A percentile compares a stretch with the other conserved stretches of the same genome.
Evolutionary conservation across 306 rosid genomes (phyloP).

Genomic region (Cicer pinnatifidum): DNA sequence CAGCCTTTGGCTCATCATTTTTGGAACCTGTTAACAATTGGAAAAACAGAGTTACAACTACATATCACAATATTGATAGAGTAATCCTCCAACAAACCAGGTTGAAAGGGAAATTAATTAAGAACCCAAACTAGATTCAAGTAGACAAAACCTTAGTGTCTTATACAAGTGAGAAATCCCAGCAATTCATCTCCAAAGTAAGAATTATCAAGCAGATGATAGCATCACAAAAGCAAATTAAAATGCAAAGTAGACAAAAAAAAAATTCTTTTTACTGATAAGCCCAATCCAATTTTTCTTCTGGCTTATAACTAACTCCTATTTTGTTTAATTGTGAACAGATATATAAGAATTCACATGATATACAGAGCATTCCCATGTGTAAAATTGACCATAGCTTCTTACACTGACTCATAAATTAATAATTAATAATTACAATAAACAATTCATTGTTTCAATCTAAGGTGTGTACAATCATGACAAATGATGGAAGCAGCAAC

Average conservation of each 20-base stretch:
- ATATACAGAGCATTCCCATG: neutral
- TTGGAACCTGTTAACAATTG: constrained; percentile 62
- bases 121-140: neutral
- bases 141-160: neutral
- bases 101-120: neutral
- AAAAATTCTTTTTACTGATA: neutral
- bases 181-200: neutral
- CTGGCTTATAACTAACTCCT: neutral
- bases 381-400: neutral
- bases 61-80: neutral
- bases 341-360: neutral
- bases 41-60: constrained; percentile 12
- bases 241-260: neutral
- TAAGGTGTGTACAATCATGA: neutral
- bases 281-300: neutral
- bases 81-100: constrained; percentile 1
- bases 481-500: neutral
- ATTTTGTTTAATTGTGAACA: neutral
- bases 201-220: neutral
- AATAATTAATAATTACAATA: neutral
- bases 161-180: neutral
- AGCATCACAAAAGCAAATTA: neutral
- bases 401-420: no score
- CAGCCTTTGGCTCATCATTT: constrained; percentile 66
- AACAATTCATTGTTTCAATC: neutral